Percentiles rank a stretch among this genome's conserved stretches.
Evolutionary conservation across 139 green algal species (phyloP).

Genomic region (Gonium pectorale): DNA sequence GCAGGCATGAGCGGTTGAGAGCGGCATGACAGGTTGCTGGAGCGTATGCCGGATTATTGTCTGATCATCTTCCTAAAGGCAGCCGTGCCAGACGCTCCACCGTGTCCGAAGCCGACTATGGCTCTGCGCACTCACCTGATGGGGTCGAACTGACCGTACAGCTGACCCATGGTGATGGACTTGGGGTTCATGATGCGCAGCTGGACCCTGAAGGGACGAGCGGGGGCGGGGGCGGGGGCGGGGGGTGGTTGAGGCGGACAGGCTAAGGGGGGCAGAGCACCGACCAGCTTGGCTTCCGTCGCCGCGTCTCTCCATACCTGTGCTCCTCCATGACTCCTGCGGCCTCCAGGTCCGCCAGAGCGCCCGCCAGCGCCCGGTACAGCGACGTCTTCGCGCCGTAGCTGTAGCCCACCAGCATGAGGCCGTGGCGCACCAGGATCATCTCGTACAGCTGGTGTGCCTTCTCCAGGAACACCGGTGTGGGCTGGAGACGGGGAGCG

Average conservation of each 20-base stretch:
- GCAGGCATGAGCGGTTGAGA: too few relatives aligned
- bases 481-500: too few relatives aligned
- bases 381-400: conserved; percentile 79
- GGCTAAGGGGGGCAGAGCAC: too few relatives aligned
- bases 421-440: conserved; percentile 86
- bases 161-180: conserved; percentile 79
- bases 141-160: conserved; percentile 85
- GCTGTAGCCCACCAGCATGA: conserved; percentile 84
- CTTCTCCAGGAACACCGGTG: conserved; percentile 80
- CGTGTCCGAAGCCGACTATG: too few relatives aligned
- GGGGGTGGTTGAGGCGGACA: too few relatives aligned
- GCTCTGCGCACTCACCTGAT: conserved; percentile 38
- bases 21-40: too few relatives aligned
- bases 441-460: conserved; percentile 88
- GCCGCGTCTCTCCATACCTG: conserved; percentile 14
- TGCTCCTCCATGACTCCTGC: conserved; percentile 68
- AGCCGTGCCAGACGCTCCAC: too few relatives aligned
- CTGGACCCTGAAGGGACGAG: conserved; percentile 60
- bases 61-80: too few relatives aligned
- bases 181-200: conserved; percentile 83
- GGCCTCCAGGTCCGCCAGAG: conserved; percentile 66
- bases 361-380: conserved; percentile 67
- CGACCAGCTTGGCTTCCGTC: too few relatives aligned
- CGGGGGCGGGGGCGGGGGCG: too few relatives aligned
- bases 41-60: too few relatives aligned